These are phyloP conservation scores for Tinospora cordifolia DNA, from an alignment of 164 flowering plant species.

Conservation along the genomic window DNA sequence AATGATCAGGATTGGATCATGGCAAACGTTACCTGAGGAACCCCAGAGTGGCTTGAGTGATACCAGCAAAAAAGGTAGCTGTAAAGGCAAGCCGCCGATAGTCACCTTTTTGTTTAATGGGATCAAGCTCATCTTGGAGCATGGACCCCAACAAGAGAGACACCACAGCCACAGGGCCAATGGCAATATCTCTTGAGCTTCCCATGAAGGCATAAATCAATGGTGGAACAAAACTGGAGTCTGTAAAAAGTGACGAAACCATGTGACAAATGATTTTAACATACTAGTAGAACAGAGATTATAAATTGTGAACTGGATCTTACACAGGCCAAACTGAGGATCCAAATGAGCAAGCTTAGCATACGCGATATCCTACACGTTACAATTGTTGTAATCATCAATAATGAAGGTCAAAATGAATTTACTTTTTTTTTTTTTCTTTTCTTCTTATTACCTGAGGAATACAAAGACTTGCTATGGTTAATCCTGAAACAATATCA, in stretches of 20 bases:
- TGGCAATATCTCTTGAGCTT: constrained; percentile 91
- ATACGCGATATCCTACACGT: constrained; percentile 65
- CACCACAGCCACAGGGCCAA: constrained; percentile 95
- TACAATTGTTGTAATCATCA: not conserved
- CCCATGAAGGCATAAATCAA: constrained; percentile 88
- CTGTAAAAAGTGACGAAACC: constrained; percentile 27
- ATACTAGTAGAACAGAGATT: not conserved
- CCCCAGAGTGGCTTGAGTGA: constrained; percentile 77
- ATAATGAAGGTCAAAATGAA: not conserved
- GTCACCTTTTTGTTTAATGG: constrained; percentile 28
- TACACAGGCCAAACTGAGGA: constrained; percentile 70
- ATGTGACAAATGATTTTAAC: not conserved
- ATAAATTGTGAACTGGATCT: constrained; percentile 22
- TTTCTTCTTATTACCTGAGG: constrained; percentile 52
- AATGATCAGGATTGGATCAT: not conserved
- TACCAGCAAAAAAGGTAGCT: constrained; percentile 91
- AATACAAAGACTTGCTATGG: constrained; percentile 87
- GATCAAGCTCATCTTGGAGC: constrained; percentile 65
- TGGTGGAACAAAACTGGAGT: constrained; percentile 97
- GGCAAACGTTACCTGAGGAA: constrained; percentile 46
- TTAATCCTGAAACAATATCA: constrained; percentile 69
- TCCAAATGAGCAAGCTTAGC: constrained; percentile 59
- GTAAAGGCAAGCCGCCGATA: constrained; percentile 78
- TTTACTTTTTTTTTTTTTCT: not conserved
- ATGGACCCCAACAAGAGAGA: constrained; percentile 78